Conservation (phyloP, 2,329 filamentous ascomycete genomes). For the Furcasterigmium sp. region DNA sequence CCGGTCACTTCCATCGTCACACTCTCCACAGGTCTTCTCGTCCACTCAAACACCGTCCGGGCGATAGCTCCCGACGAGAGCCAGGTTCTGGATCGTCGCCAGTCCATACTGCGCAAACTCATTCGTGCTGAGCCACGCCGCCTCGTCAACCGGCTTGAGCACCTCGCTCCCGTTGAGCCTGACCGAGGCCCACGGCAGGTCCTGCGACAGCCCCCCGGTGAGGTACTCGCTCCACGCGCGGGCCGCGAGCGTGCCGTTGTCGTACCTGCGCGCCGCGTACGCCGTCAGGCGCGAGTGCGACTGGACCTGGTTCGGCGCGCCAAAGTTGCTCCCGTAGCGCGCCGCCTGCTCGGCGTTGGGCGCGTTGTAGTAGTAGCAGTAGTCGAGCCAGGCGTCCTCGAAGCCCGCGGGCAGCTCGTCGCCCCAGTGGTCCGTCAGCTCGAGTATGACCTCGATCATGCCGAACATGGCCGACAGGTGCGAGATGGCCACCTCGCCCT, state of each 20-base stretch:
- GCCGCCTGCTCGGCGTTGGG: conserved; percentile 41
- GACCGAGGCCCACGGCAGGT: conserved; percentile 28
- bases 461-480: conserved; percentile 56
- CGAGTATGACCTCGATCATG: conserved; percentile 50
- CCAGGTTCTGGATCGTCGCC: conserved; percentile 51
- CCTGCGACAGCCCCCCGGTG: conserved; percentile 36
- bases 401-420: conserved; percentile 41
- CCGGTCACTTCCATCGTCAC: too few relatives aligned
- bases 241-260: conserved; percentile 40
- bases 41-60: background rate
- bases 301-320: conserved; percentile 43
- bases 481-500: conserved; percentile 44
- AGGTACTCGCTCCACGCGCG: conserved; percentile 52
- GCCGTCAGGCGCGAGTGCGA: conserved; percentile 55
- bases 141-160: conserved; percentile 46
- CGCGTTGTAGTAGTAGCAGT: conserved; percentile 53
- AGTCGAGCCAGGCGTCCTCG: conserved; percentile 51
- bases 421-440: conserved; percentile 44
- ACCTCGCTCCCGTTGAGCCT: conserved; percentile 36
- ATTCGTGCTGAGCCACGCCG: conserved; percentile 52
- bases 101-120: conserved; percentile 52
- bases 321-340: conserved; percentile 46
- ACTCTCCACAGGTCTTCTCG: too few relatives aligned
- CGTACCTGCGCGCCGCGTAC: conserved; percentile 37
- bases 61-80: conserved; percentile 21